phyloP scores from a whole-genome alignment of 2,329 filamentous ascomycete genomes.

The Fusarium pseudonygamai region DNA sequence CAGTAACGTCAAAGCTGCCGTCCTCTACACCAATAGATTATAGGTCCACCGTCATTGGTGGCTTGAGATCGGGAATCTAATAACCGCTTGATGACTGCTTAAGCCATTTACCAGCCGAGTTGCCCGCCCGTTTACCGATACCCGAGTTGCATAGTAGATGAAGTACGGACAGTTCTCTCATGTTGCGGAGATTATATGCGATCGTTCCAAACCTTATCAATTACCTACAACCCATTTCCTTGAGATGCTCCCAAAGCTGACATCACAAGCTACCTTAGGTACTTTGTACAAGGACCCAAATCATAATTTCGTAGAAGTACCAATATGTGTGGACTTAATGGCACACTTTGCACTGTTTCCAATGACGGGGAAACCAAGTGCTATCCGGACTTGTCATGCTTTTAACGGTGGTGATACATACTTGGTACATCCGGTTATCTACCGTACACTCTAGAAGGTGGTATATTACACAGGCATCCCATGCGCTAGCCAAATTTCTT shows the following conservation, averaged over 20 bases:
- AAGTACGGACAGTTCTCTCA: background rate
- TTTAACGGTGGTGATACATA: constrained; percentile 45
- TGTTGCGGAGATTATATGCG: background rate
- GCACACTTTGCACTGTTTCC: background rate
- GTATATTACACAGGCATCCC: constrained; percentile 45
- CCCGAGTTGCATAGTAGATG: background rate
- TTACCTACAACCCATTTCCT: background rate
- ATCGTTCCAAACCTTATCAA: background rate
- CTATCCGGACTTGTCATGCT: constrained; percentile 22
- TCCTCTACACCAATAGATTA: background rate
- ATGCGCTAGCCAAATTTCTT: constrained; percentile 33
- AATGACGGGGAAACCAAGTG: background rate
- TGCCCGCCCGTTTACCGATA: background rate
- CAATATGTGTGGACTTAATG: background rate
- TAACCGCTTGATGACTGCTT: background rate
- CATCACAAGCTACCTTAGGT: background rate
- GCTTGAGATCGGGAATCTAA: background rate
- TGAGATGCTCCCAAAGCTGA: background rate
- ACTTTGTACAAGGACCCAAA: background rate
- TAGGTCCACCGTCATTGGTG: background rate
- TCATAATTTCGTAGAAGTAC: background rate
- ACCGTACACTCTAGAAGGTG: constrained; percentile 45
- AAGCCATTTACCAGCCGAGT: background rate
- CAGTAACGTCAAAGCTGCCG: background rate
- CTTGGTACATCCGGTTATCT: constrained; percentile 43